Base-by-base conservation (phyloP, 495 filamentous ascomycete genomes). In the Rhypophila decipiens region DNA sequence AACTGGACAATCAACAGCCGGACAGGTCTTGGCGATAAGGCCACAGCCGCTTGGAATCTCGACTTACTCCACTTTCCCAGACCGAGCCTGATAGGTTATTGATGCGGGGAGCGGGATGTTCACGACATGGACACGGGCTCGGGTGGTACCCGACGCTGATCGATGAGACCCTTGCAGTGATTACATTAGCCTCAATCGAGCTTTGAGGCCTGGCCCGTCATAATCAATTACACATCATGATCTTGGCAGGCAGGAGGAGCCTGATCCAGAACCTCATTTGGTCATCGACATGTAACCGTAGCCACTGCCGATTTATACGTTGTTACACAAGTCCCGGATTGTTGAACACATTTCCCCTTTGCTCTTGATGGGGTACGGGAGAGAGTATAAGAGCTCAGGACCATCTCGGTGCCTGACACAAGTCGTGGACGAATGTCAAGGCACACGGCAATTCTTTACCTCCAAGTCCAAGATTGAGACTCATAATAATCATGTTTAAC, bases 371-470 rank as follows among this genome's bases (percentile, higher is more conserved):
- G 39, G 21, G 21, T 42, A 42, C 13, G 23, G 40, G 21, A 21
- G n/a, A 43, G 40, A 23, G 40, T 43, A 43, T 43, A 43, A 43
- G 40, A 43, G 20, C 22, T 43, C 40, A 23, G 22, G 24, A 18
- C 19, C 13, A 23, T 23, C 23, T 23, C 40, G 10, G 40, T 43
- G 20, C 24, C 40, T 43, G 40, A 43, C 23, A 23, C 24, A 24
- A 23, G 20, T 13, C 20, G 40, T 2, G 40, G 10, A 13, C 13
- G 27, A 7, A 31, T 31, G 13, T 13, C 27, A 7, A 31, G 7
- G 7, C 13, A 31, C 7, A 31, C 27, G 7, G 27, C 13, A 31
- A 7, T 31, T 13, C 13, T 13, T 31, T 13, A 31, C 27, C 13
- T 31, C 27, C 13, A 7, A 31, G 27, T 7, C 7, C 27, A 7